A percentile compares a stretch with the other conserved stretches of the same genome.
Evolutionary conservation across 2,329 filamentous ascomycete species (phyloP).

Genomic region (Cordyceps fumosorosea): DNA sequence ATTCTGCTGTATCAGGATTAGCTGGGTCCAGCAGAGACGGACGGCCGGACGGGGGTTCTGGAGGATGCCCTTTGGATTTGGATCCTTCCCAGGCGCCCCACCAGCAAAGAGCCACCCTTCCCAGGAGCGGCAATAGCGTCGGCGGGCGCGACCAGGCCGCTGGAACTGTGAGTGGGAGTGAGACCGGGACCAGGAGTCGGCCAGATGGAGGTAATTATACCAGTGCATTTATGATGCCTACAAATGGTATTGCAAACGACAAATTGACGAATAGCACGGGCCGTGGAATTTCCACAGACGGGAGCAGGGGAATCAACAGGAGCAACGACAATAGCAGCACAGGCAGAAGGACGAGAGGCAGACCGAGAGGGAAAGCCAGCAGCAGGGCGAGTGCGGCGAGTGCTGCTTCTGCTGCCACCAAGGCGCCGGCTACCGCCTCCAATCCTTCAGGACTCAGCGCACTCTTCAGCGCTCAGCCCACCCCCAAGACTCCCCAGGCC

Average conservation of each 20-base stretch:
- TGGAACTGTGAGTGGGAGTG: background rate
- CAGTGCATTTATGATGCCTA: no score
- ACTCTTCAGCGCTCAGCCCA: constrained; percentile 1
- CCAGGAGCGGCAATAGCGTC: constrained; percentile 6
- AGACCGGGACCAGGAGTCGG: background rate
- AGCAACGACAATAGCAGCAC: background rate
- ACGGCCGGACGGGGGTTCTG: background rate
- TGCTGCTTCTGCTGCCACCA: background rate
- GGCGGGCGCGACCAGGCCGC: background rate
- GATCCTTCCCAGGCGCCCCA: background rate
- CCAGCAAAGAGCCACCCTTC: background rate
- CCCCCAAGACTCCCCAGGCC: constrained; percentile 1
- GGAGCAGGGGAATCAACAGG: background rate
- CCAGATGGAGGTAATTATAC: no score
- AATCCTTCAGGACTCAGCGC: background rate
- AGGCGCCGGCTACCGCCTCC: background rate
- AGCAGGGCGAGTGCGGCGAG: background rate
- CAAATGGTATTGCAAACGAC: background rate
- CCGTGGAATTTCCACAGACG: background rate
- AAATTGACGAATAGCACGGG: background rate
- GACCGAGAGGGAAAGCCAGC: background rate
- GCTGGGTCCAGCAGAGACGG: background rate
- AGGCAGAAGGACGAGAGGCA: background rate
- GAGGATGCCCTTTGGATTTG: background rate
- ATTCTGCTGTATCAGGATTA: background rate